Base-by-base conservation (phyloP, 1,284 basidiomycete species). In the Ceratobasidium sp. region DNA sequence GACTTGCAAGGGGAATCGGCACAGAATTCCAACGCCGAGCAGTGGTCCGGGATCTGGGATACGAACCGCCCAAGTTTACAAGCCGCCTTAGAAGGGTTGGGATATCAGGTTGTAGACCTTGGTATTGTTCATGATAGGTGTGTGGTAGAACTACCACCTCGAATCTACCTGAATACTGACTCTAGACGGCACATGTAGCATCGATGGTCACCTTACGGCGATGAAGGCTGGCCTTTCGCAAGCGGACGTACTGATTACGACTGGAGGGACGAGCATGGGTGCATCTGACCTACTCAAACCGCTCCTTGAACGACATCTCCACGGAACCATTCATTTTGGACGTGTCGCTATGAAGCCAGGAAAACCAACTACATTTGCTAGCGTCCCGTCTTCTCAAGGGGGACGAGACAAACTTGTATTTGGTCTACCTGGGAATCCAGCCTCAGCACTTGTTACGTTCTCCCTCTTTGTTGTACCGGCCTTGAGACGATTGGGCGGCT, bases 191-290 rank as follows among this genome's bases (percentile, higher is more conserved):
- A 9, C 17, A n/a, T n/a, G 29, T 78, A 93, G 92, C 62, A 83
- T 93, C 75, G 82, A 86, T 0, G 85, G 88, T 1, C 94, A 95
- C 76, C 84, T 90, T 15, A 79, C 82, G 7, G 87, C 88, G 1
- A 85, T 96, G 54, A 80, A 82, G 63, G 82, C 81, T 29, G 94
- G 91, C 0, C 83, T 94, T 3, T 82, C 85, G 33, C 80, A 83
- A 24, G 91, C 93, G 0, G 95, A 96, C 79, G 82, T 97, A 1
- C 81, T 96, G 9, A 82, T 97, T 11, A 93, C 93, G 0, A 97
- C 95, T 0, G 95, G 95, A 14, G 95, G 95, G 1, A 96, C 95
- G 1, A 94, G 92, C 5, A 97, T 97, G 95, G 95, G 95, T 1
- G 89, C 95, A 11, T 89, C 89, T 0, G 95, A 97, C 81, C 85